A percentile compares a stretch with the other conserved stretches of the same genome.
Conservation (phyloP, 805 yeast species). For the Schwanniomyces yamadae region DNA sequence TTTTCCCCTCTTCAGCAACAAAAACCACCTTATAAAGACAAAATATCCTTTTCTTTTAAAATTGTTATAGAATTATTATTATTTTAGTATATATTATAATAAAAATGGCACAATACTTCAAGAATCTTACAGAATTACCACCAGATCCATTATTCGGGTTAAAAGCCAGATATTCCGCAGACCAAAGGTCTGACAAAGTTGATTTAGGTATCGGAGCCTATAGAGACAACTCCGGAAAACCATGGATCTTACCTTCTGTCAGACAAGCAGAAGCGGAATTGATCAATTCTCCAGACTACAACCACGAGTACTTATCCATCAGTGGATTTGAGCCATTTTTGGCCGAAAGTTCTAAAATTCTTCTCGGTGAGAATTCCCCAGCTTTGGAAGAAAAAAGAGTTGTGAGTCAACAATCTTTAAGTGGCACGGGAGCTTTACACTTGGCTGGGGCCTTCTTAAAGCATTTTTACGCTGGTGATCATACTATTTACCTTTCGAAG, state of each 20-base stretch:
- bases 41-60: too few species aligned
- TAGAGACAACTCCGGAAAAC: constrained; percentile 66
- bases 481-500: constrained; percentile 64
- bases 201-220: constrained; percentile 86
- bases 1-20: constrained; percentile 2
- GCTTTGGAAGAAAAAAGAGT: constrained; percentile 49
- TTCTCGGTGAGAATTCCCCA: constrained; percentile 60
- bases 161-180: constrained; percentile 62
- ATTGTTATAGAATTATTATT: too few species aligned
- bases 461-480: constrained; percentile 46
- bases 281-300: constrained; percentile 56
- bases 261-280: constrained; percentile 64
- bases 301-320: constrained; percentile 89
- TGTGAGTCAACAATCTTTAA: constrained; percentile 71
- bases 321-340: constrained; percentile 71
- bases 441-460: constrained; percentile 72
- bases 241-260: constrained; percentile 72
- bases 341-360: constrained; percentile 67
- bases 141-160: constrained; percentile 87
- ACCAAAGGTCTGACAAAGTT: constrained; percentile 63
- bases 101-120: constrained; percentile 39
- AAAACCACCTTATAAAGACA: not conserved
- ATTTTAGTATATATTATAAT: not conserved
- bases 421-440: constrained; percentile 92
- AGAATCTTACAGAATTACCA: constrained; percentile 62